These are phyloP conservation scores for Chlorella vulgaris DNA, from an alignment of 139 green algal genomes.

Conservation along the genomic window DNA sequence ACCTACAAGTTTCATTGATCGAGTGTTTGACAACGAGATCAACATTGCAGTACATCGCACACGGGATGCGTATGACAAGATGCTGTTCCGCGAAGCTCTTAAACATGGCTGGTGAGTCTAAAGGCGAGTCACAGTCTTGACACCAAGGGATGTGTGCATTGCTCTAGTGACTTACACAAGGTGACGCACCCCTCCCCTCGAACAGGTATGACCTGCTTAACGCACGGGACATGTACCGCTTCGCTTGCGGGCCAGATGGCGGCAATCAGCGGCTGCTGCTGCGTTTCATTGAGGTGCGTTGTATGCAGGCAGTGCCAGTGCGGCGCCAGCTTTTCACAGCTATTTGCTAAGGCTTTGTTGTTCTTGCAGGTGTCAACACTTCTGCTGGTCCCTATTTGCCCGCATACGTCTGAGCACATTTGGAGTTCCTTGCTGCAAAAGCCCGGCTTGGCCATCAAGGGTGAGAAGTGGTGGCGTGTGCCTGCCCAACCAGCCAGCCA, in stretches of 20 bases:
- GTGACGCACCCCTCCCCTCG: no score
- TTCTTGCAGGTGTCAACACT: constrained; percentile 66
- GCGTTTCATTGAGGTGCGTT: constrained; percentile 81
- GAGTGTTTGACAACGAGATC: constrained; percentile 95
- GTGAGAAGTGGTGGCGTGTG: neutral
- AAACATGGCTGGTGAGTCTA: constrained; percentile 69
- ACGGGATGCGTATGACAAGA: constrained; percentile 71
- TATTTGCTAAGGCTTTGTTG: no score
- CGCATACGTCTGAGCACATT: constrained; percentile 94
- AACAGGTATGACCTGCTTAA: constrained; percentile 83
- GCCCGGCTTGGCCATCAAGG: constrained; percentile 59
- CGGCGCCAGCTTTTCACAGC: no score
- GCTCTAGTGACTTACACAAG: no score
- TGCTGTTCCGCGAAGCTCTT: constrained; percentile 96
- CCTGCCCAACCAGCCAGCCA: neutral
- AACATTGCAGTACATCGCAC: constrained; percentile 68
- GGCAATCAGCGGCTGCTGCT: constrained; percentile 81
- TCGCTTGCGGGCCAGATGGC: constrained; percentile 74
- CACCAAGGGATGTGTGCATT: no score
- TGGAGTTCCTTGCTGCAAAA: constrained; percentile 82
- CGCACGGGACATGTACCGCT: constrained; percentile 91
- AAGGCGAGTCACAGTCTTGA: no score
- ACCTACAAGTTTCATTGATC: constrained; percentile 74
- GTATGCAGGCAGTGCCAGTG: neutral
- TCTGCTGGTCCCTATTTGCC: constrained; percentile 89